Conservation (phyloP, 352 stramenopile genomes). For the Peronospora destructor region DNA sequence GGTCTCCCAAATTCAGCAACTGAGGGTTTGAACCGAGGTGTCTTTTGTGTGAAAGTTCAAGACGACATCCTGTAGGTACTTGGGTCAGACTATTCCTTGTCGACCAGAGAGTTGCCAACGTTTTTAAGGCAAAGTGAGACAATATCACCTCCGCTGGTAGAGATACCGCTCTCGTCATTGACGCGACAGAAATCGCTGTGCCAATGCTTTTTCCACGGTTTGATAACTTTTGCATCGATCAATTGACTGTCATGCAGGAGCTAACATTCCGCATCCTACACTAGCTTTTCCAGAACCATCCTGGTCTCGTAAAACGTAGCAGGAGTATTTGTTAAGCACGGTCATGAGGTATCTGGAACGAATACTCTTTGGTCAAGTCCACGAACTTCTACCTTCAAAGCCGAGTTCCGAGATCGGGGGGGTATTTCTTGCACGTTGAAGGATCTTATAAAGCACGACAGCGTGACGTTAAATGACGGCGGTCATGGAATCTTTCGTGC, state of each 20-base stretch:
- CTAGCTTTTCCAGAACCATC: no score
- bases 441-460: constrained; percentile 13
- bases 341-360: no score
- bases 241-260: no score
- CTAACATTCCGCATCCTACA: no score
- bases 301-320: no score
- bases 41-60: neutral
- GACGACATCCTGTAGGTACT: neutral
- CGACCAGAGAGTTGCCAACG: neutral
- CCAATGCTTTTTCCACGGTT: no score
- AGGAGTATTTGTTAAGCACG: no score
- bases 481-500: constrained; percentile 32
- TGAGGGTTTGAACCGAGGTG: constrained; percentile 3
- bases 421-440: constrained; percentile 7
- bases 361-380: no score
- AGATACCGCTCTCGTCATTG: neutral
- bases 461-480: constrained; percentile 22
- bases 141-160: neutral
- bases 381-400: no score
- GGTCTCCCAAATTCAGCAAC: neutral
- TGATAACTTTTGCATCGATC: no score
- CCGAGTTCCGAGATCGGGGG: no score
- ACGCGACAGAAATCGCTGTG: no score
- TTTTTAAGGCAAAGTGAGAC: neutral
- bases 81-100: neutral